Evolutionary conservation across 1,284 basidiomycete genomes (phyloP).

Genomic region (Naganishia sp.): DNA sequence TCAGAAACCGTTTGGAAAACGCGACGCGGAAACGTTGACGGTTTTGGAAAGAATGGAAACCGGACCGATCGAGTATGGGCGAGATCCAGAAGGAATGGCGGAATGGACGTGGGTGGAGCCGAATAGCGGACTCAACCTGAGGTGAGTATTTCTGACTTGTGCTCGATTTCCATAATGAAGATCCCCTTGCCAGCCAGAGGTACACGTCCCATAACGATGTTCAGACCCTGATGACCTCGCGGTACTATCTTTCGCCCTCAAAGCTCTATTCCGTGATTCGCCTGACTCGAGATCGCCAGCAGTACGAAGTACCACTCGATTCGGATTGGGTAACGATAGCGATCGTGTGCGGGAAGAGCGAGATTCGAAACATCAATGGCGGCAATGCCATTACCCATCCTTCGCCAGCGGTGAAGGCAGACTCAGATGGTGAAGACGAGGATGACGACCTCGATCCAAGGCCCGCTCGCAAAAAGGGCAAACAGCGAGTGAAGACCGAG

Average conservation of each 20-base stretch:
- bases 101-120: slow-evolving; percentile 76
- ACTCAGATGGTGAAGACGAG: slow-evolving; percentile 37
- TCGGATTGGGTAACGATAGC: slow-evolving; percentile 91
- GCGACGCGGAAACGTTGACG: slow-evolving; percentile 61
- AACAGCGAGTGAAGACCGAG: slow-evolving; percentile 29
- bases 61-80: slow-evolving; percentile 67
- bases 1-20: slow-evolving; percentile 6
- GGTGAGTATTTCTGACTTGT: slow-evolving; percentile 58
- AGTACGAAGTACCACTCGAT: slow-evolving; percentile 84
- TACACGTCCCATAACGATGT: slow-evolving; percentile 71
- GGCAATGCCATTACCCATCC: slow-evolving; percentile 21
- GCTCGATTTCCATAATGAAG: slow-evolving; percentile 11
- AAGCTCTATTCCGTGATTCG: slow-evolving; percentile 81
- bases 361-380: slow-evolving; percentile 52
- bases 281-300: slow-evolving; percentile 71
- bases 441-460: slow-evolving; percentile 33
- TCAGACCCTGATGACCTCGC: slow-evolving; percentile 76
- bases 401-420: slow-evolving; percentile 8
- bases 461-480: slow-evolving; percentile 33
- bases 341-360: slow-evolving; percentile 82
- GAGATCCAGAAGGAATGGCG: slow-evolving; percentile 48
- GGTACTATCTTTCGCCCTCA: slow-evolving; percentile 84
- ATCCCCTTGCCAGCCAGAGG: slow-evolving; percentile 62
- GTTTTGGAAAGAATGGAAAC: slow-evolving; percentile 71
- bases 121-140: slow-evolving; percentile 80